Conservation (phyloP, 768 basidiomycete species). For the Phanerochaete carnosa region DNA sequence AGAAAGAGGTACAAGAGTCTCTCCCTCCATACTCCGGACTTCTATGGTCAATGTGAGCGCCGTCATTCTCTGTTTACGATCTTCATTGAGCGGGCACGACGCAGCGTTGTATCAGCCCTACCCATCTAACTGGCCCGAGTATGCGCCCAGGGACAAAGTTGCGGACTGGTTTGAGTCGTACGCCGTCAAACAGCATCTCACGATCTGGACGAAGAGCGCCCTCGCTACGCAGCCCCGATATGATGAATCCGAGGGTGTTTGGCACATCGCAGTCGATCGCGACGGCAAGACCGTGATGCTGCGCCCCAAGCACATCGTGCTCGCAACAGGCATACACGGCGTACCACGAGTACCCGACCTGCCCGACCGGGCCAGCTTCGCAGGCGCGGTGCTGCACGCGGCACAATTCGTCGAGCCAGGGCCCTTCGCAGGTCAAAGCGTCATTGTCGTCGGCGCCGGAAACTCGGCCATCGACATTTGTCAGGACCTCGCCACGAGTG, state of each 20-base stretch:
- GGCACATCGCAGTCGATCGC: conserved; percentile 32
- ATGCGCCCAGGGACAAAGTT: conserved; percentile 37
- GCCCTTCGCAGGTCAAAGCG: conserved; percentile 30
- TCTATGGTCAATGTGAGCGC: conserved; percentile 18
- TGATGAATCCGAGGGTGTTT: conserved; percentile 25
- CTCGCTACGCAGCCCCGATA: conserved; percentile 31
- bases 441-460: conserved; percentile 40
- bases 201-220: conserved; percentile 37
- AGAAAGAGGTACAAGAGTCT: conserved; percentile 41
- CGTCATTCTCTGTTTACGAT: not conserved
- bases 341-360: conserved; percentile 29
- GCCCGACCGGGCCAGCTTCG: conserved; percentile 24
- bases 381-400: conserved; percentile 30
- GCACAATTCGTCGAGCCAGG: conserved; percentile 24
- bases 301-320: conserved; percentile 35
- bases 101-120: conserved; percentile 23
- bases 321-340: conserved; percentile 37
- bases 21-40: conserved; percentile 35
- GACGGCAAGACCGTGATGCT: conserved; percentile 27
- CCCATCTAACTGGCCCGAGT: conserved; percentile 37
- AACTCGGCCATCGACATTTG: conserved; percentile 39
- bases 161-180: conserved; percentile 43
- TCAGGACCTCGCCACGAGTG: conserved; percentile 31
- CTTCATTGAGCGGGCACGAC: too few species aligned
- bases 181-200: conserved; percentile 34